Evolutionary conservation across 164 flowering plant genomes (phyloP).

Genomic region (Umbilicus rupestris): DNA sequence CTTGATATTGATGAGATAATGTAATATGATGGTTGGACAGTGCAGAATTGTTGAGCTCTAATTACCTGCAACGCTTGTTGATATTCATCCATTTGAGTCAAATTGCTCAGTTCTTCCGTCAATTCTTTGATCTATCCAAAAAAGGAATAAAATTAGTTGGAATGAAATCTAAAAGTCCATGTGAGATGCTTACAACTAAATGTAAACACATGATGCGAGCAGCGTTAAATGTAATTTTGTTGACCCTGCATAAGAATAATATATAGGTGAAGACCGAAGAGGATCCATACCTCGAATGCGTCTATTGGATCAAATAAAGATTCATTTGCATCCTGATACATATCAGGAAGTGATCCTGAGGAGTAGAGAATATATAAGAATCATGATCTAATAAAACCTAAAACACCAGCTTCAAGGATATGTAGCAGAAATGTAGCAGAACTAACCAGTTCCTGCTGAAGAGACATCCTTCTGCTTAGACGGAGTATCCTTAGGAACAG

Average conservation of each 20-base stretch:
- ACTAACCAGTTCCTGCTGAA: conserved; percentile 1
- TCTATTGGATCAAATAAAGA: conserved; percentile 3
- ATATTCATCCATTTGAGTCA: conserved; percentile 17
- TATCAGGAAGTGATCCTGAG: conserved; percentile 1
- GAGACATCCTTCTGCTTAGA: background rate
- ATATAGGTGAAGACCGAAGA: background rate
- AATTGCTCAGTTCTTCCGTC: conserved; percentile 23
- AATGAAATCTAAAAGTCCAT: background rate
- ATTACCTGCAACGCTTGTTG: conserved; percentile 48
- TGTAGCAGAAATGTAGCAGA: background rate
- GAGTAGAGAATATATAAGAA: background rate
- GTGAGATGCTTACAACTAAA: background rate
- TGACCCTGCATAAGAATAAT: background rate
- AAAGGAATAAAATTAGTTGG: background rate
- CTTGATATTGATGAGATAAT: background rate
- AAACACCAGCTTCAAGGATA: background rate
- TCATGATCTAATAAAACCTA: background rate
- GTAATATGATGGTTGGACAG: background rate
- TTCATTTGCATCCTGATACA: conserved; percentile 1
- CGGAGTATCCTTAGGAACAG: background rate
- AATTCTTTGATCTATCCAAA: conserved; percentile 42
- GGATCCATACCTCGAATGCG: background rate
- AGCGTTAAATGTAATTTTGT: background rate
- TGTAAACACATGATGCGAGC: too few relatives aligned
- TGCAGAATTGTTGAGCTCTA: background rate